Evolutionary conservation across 371 early-diverging fungal species (phyloP), one percentile per base, ranked within the genome.

Genomic region (Capillidium heterosporum): DNA sequence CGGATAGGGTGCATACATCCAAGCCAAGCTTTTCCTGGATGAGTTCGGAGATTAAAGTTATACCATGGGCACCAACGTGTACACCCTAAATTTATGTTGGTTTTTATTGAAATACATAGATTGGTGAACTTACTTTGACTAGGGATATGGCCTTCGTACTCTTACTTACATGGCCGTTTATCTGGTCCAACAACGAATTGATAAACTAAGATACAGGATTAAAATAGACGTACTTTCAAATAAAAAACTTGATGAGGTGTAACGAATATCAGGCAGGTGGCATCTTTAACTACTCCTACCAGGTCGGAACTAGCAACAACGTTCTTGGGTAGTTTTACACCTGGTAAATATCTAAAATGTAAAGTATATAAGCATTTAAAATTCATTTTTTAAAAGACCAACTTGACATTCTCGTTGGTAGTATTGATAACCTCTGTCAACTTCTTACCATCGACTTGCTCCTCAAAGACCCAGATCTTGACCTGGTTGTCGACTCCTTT

Each of bases 381-480:
- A 52, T 26, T 47, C 13, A 48, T n/a, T 43, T 41, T 21, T 15
- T 26, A 48, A 31, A 81, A 35, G 8, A 31, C 35, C 35, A 27
- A 87, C 77, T 91, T 95, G 63, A 87, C 84, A 69, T 99, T 99
- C 70, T 88, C 90, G 67, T 95, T 94, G 56, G 78, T 65, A 15
- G 70, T 74, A 76, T 98, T 98, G 72, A 99, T 98, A 60, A 95
- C 81, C 3, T 93, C 89, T n/a, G 94, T 88, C 50, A 99, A 75
- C 56, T 88, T 87, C 59, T 79, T 66, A 32, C 87, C 90, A 42
- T 91, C 72, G 48, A 91, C 72, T 41, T 64, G 60, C 67, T 97
- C 96, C 66, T 93, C 89, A 72, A 78, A 92, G n/a, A 93, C 92
- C 95, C 95, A 99, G 79, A 95, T 84, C 57, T 78, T 82, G 43